Conservation (phyloP, 106 monocot genomes). For the Xerophyta viscosa region DNA sequence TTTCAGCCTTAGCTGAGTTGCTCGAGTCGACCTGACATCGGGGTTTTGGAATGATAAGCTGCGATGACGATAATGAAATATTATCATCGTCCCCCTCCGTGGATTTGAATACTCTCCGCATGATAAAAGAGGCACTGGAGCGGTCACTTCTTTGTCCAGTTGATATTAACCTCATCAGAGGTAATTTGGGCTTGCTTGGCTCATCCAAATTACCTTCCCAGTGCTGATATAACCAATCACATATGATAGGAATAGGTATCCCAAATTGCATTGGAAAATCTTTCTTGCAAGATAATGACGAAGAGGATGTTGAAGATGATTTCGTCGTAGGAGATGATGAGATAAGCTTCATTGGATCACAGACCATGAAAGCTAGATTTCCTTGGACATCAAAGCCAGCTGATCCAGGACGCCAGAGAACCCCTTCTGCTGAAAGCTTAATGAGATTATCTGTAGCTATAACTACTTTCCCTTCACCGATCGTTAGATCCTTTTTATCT, state of each 20-base stretch:
- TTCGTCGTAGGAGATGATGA: constrained; percentile 63
- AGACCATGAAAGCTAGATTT: constrained; percentile 93
- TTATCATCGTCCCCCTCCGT: constrained; percentile 37
- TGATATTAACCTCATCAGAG: constrained; percentile 51
- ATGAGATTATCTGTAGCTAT: constrained; percentile 92
- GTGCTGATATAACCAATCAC: constrained; percentile 89
- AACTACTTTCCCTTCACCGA: constrained; percentile 83
- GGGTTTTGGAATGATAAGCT: constrained; percentile 26
- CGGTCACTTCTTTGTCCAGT: constrained; percentile 55
- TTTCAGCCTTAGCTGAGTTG: constrained; percentile 23
- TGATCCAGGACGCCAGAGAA: constrained; percentile 72
- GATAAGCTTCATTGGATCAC: constrained; percentile 97
- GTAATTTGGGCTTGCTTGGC: constrained; percentile 70
- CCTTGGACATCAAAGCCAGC: constrained; percentile 92
- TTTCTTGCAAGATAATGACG: constrained; percentile 42
- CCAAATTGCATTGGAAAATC: constrained; percentile 71
- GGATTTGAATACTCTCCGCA: constrained; percentile 55
- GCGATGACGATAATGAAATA: constrained; percentile 23
- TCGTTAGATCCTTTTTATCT: constrained; percentile 41
- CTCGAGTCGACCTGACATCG: constrained; percentile 28
- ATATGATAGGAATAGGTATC: constrained; percentile 78
- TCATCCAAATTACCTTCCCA: constrained; percentile 97
- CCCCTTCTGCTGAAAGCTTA: constrained; percentile 70
- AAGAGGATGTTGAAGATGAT: constrained; percentile 62
- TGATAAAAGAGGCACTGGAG: constrained; percentile 55